Base-by-base conservation (phyloP, 306 rosid genomes). In the Sophora flavescens region DNA sequence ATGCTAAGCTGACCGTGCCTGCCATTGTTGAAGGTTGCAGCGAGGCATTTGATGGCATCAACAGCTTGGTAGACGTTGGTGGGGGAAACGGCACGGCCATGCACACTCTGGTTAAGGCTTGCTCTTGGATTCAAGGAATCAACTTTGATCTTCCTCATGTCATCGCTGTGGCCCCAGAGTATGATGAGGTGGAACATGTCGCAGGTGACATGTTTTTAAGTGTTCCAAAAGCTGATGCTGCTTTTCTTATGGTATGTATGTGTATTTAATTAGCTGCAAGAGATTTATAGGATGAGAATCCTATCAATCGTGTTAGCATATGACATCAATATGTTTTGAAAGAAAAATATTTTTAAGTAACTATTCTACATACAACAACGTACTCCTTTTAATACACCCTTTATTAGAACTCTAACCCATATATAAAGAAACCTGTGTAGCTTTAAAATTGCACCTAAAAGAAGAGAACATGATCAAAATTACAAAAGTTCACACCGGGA, bases 141-240 rank as follows among this genome's bases (percentile, higher is more conserved):
- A 93, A 93, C 66, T 91, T 88, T 15, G 97, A 93, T 76, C 89
- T 87, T 70, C 88, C 90, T 0, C 93, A 91, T 30, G 96, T 93
- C 15, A 86, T 87, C 14, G 62, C 78, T 12, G 74, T 5, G 38
- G 90, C 84, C 0, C 56, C 65, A 1, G 4, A 78, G 4, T 71
- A 1, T 14, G 56, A 80, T 0, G 73, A 76, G 10, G 74, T 91
- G 10, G 50, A 44, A 44, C 50, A 44, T 44, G n/a, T 44, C 2
- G 50, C 50, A 8, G 50, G 50, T 9, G 50, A 44, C 50, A 44
- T 44, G 50, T 44, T 44, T 63, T 16, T 15, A 0, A 42, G 6
- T 63, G 86, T 91, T 75, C 98, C 97, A 3, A 82, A 86, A 45
- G 96, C 94, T 6, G 94, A 91, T 82, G 94, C 87, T 59, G 89